Conservation (phyloP, 2,329 filamentous ascomycete genomes). For the Beauveria scarabaeidicola region DNA sequence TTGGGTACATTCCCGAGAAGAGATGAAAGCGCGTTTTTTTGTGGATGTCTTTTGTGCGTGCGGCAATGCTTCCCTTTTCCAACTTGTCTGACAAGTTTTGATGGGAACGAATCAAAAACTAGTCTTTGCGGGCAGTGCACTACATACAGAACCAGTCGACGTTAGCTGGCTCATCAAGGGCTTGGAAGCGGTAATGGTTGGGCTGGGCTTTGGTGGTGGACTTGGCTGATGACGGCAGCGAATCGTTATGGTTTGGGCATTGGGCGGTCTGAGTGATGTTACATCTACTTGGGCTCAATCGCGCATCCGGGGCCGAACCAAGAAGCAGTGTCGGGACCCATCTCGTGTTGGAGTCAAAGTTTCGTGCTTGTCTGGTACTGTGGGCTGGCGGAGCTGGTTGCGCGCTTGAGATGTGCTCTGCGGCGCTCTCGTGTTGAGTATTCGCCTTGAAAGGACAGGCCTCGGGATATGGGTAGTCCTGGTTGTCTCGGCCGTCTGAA, state of each 20-base stretch:
- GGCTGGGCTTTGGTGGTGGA: neutral
- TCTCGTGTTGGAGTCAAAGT: conserved; percentile 90
- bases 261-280: neutral
- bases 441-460: conserved; percentile 28
- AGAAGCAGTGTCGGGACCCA: conserved; percentile 59
- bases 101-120: conserved; percentile 87
- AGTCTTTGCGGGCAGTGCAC: conserved; percentile 81
- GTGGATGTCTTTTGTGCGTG: conserved; percentile 90
- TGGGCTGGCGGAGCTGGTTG: conserved; percentile 11
- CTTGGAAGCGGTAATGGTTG: neutral
- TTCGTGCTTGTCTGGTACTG: conserved; percentile 69
- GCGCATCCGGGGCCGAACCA: conserved; percentile 15
- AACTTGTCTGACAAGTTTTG: conserved; percentile 21
- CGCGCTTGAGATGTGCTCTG: neutral
- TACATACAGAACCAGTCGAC: conserved; percentile 62
- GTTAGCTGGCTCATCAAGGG: neutral
- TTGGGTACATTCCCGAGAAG: conserved; percentile 30
- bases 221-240: neutral
- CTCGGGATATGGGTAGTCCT: conserved; percentile 32
- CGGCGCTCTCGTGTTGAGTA: conserved; percentile 13
- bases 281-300: neutral
- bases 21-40: conserved; percentile 76
- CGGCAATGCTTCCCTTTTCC: conserved; percentile 53
- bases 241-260: neutral
- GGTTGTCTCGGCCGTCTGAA: conserved; percentile 41